Conservation (phyloP, 2,329 filamentous ascomycete species). For the Dactylellina sp. region DNA sequence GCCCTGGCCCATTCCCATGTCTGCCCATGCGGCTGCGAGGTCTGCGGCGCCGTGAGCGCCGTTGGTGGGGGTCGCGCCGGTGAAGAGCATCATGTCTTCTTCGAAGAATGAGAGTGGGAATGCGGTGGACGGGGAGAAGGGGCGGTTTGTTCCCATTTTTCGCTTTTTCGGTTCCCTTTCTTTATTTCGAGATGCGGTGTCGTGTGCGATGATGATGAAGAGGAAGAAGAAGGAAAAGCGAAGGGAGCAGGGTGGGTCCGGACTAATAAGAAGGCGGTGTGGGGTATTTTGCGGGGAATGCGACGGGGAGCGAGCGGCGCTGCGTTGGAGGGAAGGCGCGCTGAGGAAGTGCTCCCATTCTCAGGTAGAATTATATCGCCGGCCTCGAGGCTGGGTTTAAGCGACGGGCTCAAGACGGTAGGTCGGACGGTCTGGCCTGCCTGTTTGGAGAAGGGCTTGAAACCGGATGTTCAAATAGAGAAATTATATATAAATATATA, state of each 20-base stretch:
- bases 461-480: no score
- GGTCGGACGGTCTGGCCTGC: slow-evolving; percentile 1
- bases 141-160: slow-evolving; percentile 31
- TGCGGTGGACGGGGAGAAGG: slow-evolving; percentile 44
- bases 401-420: slow-evolving; percentile 3
- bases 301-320: not conserved
- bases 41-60: slow-evolving; percentile 19
- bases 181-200: not conserved
- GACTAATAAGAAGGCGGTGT: not conserved
- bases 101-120: slow-evolving; percentile 56
- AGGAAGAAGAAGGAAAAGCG: not conserved
- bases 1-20: slow-evolving; percentile 56
- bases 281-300: slow-evolving; percentile 33
- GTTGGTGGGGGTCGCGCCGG: slow-evolving; percentile 17
- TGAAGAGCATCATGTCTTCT: slow-evolving; percentile 56
- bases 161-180: not conserved
- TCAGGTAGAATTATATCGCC: not conserved
- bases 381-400: not conserved
- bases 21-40: slow-evolving; percentile 43
- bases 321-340: slow-evolving; percentile 4
- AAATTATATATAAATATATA: no score
- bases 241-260: not conserved
- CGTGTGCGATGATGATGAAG: not conserved
- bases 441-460: no score
- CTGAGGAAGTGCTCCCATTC: not conserved